Evolutionary conservation across 2,329 filamentous ascomycete species (phyloP), one percentile per base, ranked within the genome.

Genomic region (Beauveria varroae): DNA sequence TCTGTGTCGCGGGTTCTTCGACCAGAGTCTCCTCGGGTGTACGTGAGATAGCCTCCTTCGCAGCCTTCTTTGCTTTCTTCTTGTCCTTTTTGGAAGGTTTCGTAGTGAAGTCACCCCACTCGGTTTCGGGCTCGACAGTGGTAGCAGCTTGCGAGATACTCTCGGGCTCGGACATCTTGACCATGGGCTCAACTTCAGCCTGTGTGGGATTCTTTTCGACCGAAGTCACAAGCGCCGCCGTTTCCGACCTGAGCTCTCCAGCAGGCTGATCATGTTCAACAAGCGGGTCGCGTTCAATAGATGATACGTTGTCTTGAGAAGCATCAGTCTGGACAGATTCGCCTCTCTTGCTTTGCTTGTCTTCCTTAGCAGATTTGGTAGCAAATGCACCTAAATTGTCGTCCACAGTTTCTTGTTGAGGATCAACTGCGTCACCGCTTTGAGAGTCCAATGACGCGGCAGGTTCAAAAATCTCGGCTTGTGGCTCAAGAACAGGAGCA

Each of bases 21-120:
- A 24, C 4, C 4, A 20, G 3, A 8, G 30, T 40, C 16, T 46
- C 57, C 7, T 30, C 57, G 0, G 24, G 24, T 7, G 47, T 18
- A 4, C 5, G 22, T 12, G 28, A 18, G 28, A 30, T 22, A 24
- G 43, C 50, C 18, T 59, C 41, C 57, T 59, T 66, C 66, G 34
- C 63, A 12, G 20, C 30, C 57, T 51, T 64, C 62, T 56, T 60
- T 49, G 54, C 65, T 50, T 49, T 57, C 61, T 69, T 70, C 62
- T 74, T 72, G 62, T 71, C 68, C 62, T 70, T 72, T 63, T 72
- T 68, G 57, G 69, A 67, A 61, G 63, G 64, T 62, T 68, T 69
- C 47, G 65, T 65, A 66, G 65, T 68, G 56, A 68, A 68, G 65
- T 68, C 67, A 70, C 66, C 68, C 66, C 64, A 66, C 61, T 70